phyloP scores from a whole-genome alignment of 164 flowering plant genomes.

The Cinnamomum chago region DNA sequence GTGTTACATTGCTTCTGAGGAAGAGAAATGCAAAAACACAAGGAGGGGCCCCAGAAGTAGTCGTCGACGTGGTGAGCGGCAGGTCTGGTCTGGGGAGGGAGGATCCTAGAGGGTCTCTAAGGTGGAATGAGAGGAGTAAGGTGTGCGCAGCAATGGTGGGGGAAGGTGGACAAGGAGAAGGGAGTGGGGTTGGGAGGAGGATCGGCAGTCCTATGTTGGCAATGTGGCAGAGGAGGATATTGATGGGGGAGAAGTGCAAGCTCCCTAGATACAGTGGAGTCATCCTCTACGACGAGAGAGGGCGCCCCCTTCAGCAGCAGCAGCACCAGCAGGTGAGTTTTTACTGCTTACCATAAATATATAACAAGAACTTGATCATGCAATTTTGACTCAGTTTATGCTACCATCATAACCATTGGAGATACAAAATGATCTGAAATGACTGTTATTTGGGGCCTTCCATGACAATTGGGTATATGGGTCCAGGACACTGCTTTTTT shows the following conservation, averaged over 20 bases:
- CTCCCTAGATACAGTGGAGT: conserved; percentile 84
- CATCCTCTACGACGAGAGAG: conserved; percentile 44
- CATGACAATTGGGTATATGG: no score
- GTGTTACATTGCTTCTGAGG: conserved; percentile 21
- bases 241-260: conserved; percentile 71
- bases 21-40: conserved; percentile 15
- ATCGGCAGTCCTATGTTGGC: conserved; percentile 44
- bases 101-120: conserved; percentile 34
- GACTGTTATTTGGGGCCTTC: no score
- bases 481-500: no score
- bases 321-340: no score
- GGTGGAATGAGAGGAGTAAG: conserved; percentile 51
- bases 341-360: no score
- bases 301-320: conserved; percentile 16
- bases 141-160: conserved; percentile 37
- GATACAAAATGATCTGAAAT: no score
- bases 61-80: background rate
- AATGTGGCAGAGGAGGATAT: conserved; percentile 87
- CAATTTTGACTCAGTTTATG: no score
- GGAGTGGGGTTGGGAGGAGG: conserved; percentile 25
- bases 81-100: conserved; percentile 30
- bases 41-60: background rate
- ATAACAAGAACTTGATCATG: no score
- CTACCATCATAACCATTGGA: no score
- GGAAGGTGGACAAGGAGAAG: background rate